These are phyloP conservation scores for Amanita rimosa DNA, from an alignment of 768 basidiomycete species.

Conservation along the genomic window DNA sequence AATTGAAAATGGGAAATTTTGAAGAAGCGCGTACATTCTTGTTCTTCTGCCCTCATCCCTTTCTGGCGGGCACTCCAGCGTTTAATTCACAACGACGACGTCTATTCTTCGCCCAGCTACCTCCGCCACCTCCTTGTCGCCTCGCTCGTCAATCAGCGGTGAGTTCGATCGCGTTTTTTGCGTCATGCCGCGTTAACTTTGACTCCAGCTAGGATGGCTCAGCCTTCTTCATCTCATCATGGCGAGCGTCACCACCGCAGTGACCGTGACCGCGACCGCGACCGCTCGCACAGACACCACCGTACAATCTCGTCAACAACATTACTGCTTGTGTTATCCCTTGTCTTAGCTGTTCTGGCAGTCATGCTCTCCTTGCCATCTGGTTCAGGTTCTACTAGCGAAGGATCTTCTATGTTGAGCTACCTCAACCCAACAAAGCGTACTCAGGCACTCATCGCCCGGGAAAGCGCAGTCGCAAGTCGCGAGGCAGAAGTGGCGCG, in stretches of 20 bases:
- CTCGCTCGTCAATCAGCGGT: constrained; percentile 46
- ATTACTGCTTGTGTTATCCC: constrained; percentile 74
- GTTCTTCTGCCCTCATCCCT: constrained; percentile 13
- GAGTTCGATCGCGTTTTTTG: constrained; percentile 10
- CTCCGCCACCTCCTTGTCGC: constrained; percentile 62
- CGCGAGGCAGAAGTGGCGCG: constrained; percentile 86
- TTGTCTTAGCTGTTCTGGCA: constrained; percentile 79
- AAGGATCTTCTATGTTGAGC: constrained; percentile 44
- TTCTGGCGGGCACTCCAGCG: constrained; percentile 10
- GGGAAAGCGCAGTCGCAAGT: constrained; percentile 68
- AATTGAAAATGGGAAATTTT: constrained; percentile 27
- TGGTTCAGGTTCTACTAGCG: constrained; percentile 24
- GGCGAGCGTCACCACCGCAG: constrained; percentile 45
- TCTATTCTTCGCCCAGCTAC: constrained; percentile 53
- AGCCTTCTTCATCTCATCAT: constrained; percentile 77
- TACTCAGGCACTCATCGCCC: constrained; percentile 65
- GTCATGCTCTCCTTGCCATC: constrained; percentile 84
- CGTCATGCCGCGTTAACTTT: constrained; percentile 7
- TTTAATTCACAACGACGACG: constrained; percentile 34
- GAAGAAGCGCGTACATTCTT: constrained; percentile 13
- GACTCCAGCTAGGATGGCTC: constrained; percentile 70
- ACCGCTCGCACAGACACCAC: constrained; percentile 61
- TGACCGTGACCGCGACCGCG: constrained; percentile 42
- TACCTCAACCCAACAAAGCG: constrained; percentile 79
- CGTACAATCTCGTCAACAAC: constrained; percentile 87